Evolutionary conservation across 805 yeast genomes (phyloP).

Genomic region (Monosporozyma siamensis): DNA sequence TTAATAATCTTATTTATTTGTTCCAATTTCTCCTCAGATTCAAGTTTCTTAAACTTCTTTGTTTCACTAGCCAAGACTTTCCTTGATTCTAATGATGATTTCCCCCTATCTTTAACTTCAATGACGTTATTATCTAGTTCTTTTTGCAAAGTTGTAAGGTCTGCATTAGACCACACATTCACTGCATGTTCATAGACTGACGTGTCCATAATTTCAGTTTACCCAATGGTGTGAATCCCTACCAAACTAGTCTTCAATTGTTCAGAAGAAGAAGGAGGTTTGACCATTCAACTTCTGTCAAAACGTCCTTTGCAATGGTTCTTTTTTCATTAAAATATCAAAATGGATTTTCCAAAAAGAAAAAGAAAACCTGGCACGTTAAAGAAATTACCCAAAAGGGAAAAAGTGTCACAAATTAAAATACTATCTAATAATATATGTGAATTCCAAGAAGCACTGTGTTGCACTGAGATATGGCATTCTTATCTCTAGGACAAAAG

Average conservation of each 20-base stretch:
- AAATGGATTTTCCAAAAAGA: neutral
- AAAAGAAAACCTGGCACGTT: neutral
- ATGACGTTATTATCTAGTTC: slow-evolving; percentile 66
- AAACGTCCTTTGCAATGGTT: no score
- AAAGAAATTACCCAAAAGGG: neutral
- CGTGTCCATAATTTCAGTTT: slow-evolving; percentile 17
- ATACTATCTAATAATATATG: no score
- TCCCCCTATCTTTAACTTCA: slow-evolving; percentile 62
- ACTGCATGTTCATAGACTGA: slow-evolving; percentile 41
- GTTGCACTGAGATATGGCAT: no score
- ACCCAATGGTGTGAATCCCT: neutral
- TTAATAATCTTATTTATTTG: slow-evolving; percentile 42
- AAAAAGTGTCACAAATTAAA: neutral
- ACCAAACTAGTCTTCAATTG: no score
- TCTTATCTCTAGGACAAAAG: no score
- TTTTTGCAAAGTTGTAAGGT: slow-evolving; percentile 59
- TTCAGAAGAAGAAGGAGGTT: no score
- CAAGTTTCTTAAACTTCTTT: slow-evolving; percentile 65
- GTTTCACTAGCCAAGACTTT: slow-evolving; percentile 75
- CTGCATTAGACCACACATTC: slow-evolving; percentile 67
- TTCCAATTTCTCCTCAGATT: slow-evolving; percentile 54
- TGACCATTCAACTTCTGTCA: no score
- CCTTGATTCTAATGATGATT: slow-evolving; percentile 56
- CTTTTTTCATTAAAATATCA: no score
- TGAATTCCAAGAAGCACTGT: no score